Conservation (phyloP, 371 early-diverging fungal species). For the Actinomortierella ambigua region DNA sequence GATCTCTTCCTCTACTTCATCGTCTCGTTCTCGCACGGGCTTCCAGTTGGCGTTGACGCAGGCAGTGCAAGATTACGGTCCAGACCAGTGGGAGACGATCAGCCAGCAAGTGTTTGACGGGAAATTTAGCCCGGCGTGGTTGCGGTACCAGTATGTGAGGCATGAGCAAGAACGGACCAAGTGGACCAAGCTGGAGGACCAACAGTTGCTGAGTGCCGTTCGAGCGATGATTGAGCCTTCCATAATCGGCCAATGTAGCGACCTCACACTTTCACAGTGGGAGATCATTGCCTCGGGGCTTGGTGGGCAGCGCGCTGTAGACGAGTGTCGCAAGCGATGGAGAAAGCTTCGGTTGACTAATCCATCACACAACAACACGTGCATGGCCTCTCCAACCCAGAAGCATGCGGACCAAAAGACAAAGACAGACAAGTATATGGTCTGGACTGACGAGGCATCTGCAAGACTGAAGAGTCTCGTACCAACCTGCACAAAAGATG, state of each 20-base stretch:
- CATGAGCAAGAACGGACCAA: constrained; percentile 10
- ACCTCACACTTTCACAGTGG: constrained; percentile 10
- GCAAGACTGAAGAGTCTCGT: no score
- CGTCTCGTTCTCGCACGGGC: no score
- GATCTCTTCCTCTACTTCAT: no score
- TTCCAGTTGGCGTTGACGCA: background rate
- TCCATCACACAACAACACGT: no score
- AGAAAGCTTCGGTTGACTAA: no score
- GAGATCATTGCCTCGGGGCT: constrained; percentile 7
- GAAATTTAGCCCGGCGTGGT: constrained; percentile 1
- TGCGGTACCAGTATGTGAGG: constrained; percentile 13
- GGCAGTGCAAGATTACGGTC: constrained; percentile 16
- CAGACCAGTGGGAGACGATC: constrained; percentile 21
- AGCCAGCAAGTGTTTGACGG: constrained; percentile 8
- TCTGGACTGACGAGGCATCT: no score
- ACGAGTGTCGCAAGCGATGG: constrained; percentile 28
- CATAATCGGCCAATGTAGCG: no score
- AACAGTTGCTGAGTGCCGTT: background rate
- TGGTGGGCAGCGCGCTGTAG: constrained; percentile 16
- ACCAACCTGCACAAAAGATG: no score
- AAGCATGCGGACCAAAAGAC: no score
- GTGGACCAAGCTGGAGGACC: constrained; percentile 16
- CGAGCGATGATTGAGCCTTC: background rate
- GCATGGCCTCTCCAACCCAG: no score
- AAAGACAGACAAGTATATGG: no score